A percentile compares a stretch with the other conserved stretches of the same genome.
These are phyloP conservation scores for Fusarium sp. DNA, from an alignment of 2,329 filamentous ascomycete species.

Conservation along the genomic window DNA sequence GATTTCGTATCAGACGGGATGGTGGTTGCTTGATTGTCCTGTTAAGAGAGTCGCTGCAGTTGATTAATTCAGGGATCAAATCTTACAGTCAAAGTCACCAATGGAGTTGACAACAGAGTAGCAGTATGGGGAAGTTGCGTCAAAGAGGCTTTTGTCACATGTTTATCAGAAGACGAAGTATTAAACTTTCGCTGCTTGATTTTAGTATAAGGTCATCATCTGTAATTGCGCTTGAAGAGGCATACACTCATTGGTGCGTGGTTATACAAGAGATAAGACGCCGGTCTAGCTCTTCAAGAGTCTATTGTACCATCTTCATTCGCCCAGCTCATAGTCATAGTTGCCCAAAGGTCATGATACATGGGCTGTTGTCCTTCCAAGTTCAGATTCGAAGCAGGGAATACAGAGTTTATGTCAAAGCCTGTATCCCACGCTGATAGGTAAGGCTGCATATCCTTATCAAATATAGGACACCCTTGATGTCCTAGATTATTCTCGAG, in stretches of 20 bases:
- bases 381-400: conserved; percentile 4
- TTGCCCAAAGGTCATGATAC: conserved; percentile 62
- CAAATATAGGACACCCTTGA: conserved; percentile 64
- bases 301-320: conserved; percentile 34
- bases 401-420: conserved; percentile 38
- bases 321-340: conserved; percentile 62
- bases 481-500: conserved; percentile 1
- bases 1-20: conserved; percentile 1
- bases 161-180: conserved; percentile 1
- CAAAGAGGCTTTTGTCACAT: conserved; percentile 13
- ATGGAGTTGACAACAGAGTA: not conserved
- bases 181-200: not conserved
- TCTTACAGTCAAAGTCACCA: not conserved
- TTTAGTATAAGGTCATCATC: not conserved
- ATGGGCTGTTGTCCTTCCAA: conserved; percentile 43
- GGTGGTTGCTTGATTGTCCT: not conserved
- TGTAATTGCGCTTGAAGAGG: not conserved
- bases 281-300: not conserved
- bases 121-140: not conserved
- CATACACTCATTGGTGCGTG: not conserved
- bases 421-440: conserved; percentile 60
- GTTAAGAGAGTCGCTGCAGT: not conserved
- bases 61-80: conserved; percentile 2
- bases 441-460: conserved; percentile 62
- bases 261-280: not conserved